These are phyloP conservation scores for Nicotiana tabacum DNA, from an alignment of 257 asterid genomes.

Conservation along the genomic window DNA sequence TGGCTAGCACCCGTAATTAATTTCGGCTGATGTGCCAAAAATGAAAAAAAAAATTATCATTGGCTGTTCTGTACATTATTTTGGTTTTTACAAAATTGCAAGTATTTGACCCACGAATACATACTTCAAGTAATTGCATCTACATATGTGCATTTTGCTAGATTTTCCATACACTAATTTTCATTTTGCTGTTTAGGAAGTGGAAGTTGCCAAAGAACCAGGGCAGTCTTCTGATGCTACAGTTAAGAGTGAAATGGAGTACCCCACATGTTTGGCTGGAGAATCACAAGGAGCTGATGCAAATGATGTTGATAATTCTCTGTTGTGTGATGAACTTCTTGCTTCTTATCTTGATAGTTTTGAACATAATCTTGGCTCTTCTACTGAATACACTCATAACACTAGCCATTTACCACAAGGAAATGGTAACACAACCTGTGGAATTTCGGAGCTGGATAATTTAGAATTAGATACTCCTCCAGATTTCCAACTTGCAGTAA, in stretches of 20 bases:
- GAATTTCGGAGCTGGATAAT: constrained; percentile 52
- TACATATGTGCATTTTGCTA: not conserved
- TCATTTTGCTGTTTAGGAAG: constrained; percentile 31
- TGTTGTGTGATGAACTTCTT: constrained; percentile 40
- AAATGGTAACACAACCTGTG: constrained; percentile 23
- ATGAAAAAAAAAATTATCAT: not conserved
- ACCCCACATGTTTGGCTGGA: constrained; percentile 29
- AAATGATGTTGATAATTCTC: constrained; percentile 19
- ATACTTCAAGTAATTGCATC: not conserved
- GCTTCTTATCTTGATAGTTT: constrained; percentile 22
- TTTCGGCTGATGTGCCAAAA: no score
- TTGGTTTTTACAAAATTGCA: not conserved
- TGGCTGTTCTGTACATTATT: not conserved
- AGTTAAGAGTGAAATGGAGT: constrained; percentile 31
- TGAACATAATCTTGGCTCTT: constrained; percentile 14
- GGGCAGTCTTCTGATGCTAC: constrained; percentile 25
- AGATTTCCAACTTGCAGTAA: constrained; percentile 47
- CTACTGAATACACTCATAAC: constrained; percentile 23
- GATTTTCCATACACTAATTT: not conserved
- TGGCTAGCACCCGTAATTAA: not conserved
- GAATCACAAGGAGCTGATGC: constrained; percentile 31
- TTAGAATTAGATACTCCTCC: constrained; percentile 64
- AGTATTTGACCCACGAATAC: not conserved
- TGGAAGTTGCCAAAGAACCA: constrained; percentile 26
- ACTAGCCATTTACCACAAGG: constrained; percentile 18